Evolutionary conservation across 805 yeast species (phyloP), one percentile per base, ranked within the genome.

Genomic region (Wickerhamomyces ciferrii): DNA sequence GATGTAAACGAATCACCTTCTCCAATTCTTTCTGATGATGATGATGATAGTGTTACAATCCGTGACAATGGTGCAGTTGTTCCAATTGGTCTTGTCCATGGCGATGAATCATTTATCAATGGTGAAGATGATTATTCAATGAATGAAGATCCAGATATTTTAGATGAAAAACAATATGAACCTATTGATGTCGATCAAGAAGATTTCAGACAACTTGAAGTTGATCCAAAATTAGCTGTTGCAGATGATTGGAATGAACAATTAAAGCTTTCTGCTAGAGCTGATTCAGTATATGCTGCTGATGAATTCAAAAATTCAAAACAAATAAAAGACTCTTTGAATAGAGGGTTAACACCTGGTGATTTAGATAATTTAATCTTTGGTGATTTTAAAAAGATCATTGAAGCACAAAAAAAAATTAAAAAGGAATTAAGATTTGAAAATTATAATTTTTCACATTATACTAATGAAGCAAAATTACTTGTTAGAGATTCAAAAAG

Each of bases 131-230:
- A 49, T n/a, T 49, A 53, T 10, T 46, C 19, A 17, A 39, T 43
- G 36, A 46, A 45, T 37, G 56, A 46, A 14, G 52, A 57, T 37
- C 36, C 43, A 8, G 75, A 72, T 2, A 60, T 80, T 19, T 71
- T 83, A 7, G 70, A 75, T 42, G 87, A 83, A 52, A 83, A 79
- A 54, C 84, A 80, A 3, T 86, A 78, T 58, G 94, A 86, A 61
- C 92, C 92, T 0, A 53, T 54, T n/a, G 79, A 79, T 48, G 65
- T 75, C 15, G 68, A 67, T 21, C 76, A 69, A 27, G 59, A 67
- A 1, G 81, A 77, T 55, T 66, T 73, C 61, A 75, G 58, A 34
- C 71, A 67, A 50, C 62, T 69, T 39, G 75, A 72, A 50, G 68
- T 61, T 5, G 67, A 68, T 24, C 74, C 81, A 1, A 60, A 69